Evolutionary conservation across 2,329 filamentous ascomycete genomes (phyloP), one percentile per base, ranked within the genome.

Genomic region (Ilyonectria mors-panacis): DNA sequence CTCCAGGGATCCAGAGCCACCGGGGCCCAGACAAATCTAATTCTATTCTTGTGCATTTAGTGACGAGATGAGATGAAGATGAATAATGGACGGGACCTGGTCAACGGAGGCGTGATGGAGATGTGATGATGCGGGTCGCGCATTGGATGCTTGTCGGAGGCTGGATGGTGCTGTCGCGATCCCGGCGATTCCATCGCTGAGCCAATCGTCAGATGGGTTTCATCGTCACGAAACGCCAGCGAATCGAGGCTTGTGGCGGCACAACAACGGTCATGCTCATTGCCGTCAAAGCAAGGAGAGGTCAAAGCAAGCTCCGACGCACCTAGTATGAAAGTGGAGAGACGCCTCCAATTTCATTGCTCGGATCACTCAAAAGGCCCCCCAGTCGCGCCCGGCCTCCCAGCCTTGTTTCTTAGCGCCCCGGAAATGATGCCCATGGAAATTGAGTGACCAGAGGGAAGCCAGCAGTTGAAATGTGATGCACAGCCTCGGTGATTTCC

Each of bases 401-500:
- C 50, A 53, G 50, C 50, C 50, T 51, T 53, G 50, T 15, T 53
- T 53, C n/a, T 35, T 53, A 53, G 50, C 50, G 50, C 50, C 28
- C 30, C 19, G 50, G 50, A 37, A 19, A 53, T 15, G 50, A 53
- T 53, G 50, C 28, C 44, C 44, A 53, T 61, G 44, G 57, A 61
- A 53, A 59, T 54, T 57, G 55, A 54, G 61, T 55, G 57, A 30
- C 55, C 30, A 47, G 55, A 57, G 55, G 44, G 26, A 50, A 33
- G 42, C 51, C 10, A 48, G 55, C 55, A 33, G 44, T 26, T 42
- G 28, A 60, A 35, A 60, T 57, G 50, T 53, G 59, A 23, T 42
- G 50, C 63, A 65, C 57, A 57, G 57, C 63, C 58, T 58, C 63
- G 63, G 63, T 56, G 58, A 58, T 58, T 66, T 61, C 63, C 63